phyloP scores from a whole-genome alignment of 495 filamentous ascomycete genomes.

The Lophium mytilinum region DNA sequence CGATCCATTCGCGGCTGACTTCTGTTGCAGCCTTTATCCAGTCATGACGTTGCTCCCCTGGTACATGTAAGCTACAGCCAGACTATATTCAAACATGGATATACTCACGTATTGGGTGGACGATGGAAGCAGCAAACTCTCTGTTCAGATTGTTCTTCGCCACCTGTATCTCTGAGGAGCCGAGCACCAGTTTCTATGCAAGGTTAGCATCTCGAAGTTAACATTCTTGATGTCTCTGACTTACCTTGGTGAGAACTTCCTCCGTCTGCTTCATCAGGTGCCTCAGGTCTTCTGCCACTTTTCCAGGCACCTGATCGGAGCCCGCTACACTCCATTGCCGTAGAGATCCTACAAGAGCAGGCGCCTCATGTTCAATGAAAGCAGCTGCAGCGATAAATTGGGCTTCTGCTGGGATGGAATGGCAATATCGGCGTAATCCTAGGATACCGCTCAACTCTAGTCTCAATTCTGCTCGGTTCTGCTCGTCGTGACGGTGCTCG shows the following conservation, averaged over 20 bases:
- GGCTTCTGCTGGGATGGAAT: slow-evolving; percentile 10
- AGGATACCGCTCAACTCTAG: slow-evolving; percentile 16
- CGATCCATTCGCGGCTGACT: slow-evolving; percentile 12
- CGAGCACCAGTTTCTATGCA: slow-evolving; percentile 8
- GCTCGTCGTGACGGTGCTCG: slow-evolving; percentile 15
- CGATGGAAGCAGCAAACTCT: slow-evolving; percentile 11
- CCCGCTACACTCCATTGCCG: slow-evolving; percentile 12
- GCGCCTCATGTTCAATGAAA: slow-evolving; percentile 11
- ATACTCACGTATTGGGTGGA: slow-evolving; percentile 9
- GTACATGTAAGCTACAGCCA: neutral
- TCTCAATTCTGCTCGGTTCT: slow-evolving; percentile 4
- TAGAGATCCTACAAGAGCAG: slow-evolving; percentile 15
- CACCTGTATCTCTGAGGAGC: slow-evolving; percentile 7
- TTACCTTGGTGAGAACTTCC: slow-evolving; percentile 3
- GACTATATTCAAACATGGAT: neutral
- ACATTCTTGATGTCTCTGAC: neutral
- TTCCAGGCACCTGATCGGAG: neutral
- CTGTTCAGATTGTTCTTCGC: slow-evolving; percentile 6
- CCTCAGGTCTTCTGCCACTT: neutral
- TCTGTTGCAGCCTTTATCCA: slow-evolving; percentile 9
- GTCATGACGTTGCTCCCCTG: slow-evolving; percentile 11
- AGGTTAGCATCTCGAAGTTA: neutral
- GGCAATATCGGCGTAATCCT: slow-evolving; percentile 11
- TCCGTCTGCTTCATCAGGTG: slow-evolving; percentile 10
- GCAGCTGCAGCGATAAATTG: slow-evolving; percentile 6